Percentiles rank a stretch among this genome's conserved stretches.
Evolutionary conservation across 805 yeast genomes (phyloP).

Genomic region (Ogataea pini): DNA sequence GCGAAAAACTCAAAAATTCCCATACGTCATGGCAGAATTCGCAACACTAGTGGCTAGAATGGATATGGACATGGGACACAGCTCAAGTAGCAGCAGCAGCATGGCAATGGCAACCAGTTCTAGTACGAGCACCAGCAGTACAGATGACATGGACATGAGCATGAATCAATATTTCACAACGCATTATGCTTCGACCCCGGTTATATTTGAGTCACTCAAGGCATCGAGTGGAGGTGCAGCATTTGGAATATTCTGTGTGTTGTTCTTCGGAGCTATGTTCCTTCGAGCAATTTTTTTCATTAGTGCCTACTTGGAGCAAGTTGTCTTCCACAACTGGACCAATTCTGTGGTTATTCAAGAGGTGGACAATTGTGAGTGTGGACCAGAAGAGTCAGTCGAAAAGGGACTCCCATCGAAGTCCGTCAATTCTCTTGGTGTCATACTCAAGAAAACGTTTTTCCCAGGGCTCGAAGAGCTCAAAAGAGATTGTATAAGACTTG

Average conservation of each 20-base stretch:
- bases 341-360: slow-evolving; percentile 34
- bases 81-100: slow-evolving; percentile 20
- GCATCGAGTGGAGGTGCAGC: slow-evolving; percentile 62
- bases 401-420: slow-evolving; percentile 8
- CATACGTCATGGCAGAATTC: not conserved
- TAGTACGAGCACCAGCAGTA: slow-evolving; percentile 15
- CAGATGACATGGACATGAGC: slow-evolving; percentile 31
- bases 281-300: slow-evolving; percentile 61
- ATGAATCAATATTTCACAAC: slow-evolving; percentile 65
- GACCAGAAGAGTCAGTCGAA: slow-evolving; percentile 29
- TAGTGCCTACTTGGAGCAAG: slow-evolving; percentile 65
- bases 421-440: slow-evolving; percentile 13
- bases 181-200: slow-evolving; percentile 55
- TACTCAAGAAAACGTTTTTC: slow-evolving; percentile 34
- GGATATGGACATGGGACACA: slow-evolving; percentile 12
- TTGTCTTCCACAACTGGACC: slow-evolving; percentile 52
- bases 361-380: slow-evolving; percentile 38
- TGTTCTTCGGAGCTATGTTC: slow-evolving; percentile 59
- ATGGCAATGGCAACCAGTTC: slow-evolving; percentile 23
- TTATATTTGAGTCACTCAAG: slow-evolving; percentile 53
- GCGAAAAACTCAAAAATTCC: not conserved
- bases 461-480: slow-evolving; percentile 38
- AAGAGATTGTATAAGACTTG: slow-evolving; percentile 57
- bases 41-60: slow-evolving; percentile 4
- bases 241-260: slow-evolving; percentile 68